These are phyloP conservation scores for Kuraishia floccosa DNA, from an alignment of 805 yeast genomes.

Conservation along the genomic window DNA sequence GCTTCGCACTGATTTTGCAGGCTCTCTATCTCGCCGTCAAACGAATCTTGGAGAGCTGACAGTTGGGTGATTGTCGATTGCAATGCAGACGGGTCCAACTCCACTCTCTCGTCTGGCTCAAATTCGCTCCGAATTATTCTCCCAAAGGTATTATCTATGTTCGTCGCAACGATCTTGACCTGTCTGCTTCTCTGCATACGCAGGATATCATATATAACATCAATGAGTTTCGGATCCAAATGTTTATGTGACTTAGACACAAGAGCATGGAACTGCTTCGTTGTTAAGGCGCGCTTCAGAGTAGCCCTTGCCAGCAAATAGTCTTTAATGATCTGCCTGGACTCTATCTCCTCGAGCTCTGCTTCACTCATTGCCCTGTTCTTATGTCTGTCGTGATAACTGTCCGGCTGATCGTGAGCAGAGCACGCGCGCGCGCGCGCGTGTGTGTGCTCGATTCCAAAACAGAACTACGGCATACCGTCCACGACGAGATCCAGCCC, in stretches of 20 bases:
- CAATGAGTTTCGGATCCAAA: not conserved
- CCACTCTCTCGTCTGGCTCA: constrained; percentile 1
- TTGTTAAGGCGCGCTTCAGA: constrained; percentile 3
- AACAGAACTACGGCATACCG: constrained; percentile 31
- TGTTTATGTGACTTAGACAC: not conserved
- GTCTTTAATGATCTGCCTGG: no score
- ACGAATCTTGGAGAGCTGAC: constrained; percentile 12
- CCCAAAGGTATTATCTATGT: not conserved
- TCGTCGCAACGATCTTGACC: no score
- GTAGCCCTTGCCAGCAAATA: no score
- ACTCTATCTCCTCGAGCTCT: no score
- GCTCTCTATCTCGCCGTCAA: constrained; percentile 13
- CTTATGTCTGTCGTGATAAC: no score
- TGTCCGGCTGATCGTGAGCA: no score
- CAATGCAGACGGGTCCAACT: no score
- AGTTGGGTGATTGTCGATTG: no score
- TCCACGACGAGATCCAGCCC: constrained; percentile 39
- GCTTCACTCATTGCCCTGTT: no score
- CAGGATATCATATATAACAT: not conserved
- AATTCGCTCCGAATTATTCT: not conserved
- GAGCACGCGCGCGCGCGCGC: no score
- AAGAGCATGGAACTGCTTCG: constrained; percentile 2
- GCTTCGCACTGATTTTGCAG: constrained; percentile 9
- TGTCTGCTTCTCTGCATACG: no score
- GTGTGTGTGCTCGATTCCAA: constrained; percentile 35